Base-by-base conservation (phyloP, 1,284 basidiomycete genomes). In the Hymenochaete sp. region DNA sequence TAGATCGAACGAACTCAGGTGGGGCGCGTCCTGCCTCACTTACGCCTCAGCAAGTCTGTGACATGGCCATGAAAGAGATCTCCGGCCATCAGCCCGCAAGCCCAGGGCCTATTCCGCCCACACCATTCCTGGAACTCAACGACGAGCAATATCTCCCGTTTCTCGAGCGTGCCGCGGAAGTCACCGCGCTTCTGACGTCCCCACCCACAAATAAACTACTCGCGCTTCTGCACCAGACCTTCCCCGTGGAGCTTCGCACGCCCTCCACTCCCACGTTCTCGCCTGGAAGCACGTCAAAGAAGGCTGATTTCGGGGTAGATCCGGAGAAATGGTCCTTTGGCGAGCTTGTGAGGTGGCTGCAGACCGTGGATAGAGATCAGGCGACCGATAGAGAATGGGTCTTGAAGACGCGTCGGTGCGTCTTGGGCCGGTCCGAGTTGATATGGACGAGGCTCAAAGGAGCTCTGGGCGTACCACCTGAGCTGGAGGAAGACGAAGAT, bases 381-480 rank as follows among this genome's bases (percentile, higher is more conserved):
- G 56, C 54, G 25, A 51, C 52, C 37, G 63, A 65, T 44, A 52
- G 53, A 18, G 50, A 52, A 25, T 65, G 63, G 63, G 55, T 60
- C 19, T 49, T 50, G 16, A 49, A 56, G 11, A 50, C 57, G 9
- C 56, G 60, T 10, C 31, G 53, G 4, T 65, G 63, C 44, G 57
- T 65, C 21, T 55, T 60, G 33, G 52, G 56, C n/a, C 56, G 58
- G 33, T 61, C 56, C 39, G 63, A 65, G 50, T 57, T 62, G 14
- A 57, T 65, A 18, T 64, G 63, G 56, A 61, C 61, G 41, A 54
- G 57, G 9, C 50, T 65, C 24, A 59, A 63, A 38, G 55, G 49
- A n/a, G 61, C 61, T 7, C 53, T 65, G 14, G 63, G 63, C 16
- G 60, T 64, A 9, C 63, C 63, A 9, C 51, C 57, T 4, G 61